Base-by-base conservation (phyloP, 225 moss, liverwort and hornwort species). In the Antitrichia curtipendula region DNA sequence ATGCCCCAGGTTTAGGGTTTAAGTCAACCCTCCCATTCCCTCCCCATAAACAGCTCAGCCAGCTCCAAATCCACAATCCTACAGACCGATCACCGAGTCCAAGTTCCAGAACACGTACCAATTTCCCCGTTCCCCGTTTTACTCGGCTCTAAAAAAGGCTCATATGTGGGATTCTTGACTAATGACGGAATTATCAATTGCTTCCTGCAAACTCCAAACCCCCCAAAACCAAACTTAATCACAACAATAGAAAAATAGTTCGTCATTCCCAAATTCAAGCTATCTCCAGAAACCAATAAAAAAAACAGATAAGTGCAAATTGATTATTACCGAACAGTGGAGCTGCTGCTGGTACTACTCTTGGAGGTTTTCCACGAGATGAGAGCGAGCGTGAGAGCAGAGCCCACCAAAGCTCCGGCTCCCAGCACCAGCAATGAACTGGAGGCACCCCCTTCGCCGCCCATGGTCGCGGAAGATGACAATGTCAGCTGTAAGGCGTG, bases 301-400 rank as follows among this genome's bases (percentile, higher is more conserved):
- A 59, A 32, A 63, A 84, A 59, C 29, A 53, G 62, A 79, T 9
- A 58, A 28, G 27, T 21, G 75, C 63, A 54, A 43, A 75, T 57
- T 78, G 20, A 82, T 38, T 28, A 15, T 28, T 78, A 88, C 88
- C 88, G 83, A 32, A 71, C 75, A 77, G 58, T 77, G 81, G 71
- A 50, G 82, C 68, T 82, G 43, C 60, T 66, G 78, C 70, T 71
- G 79, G 45, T 25, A 59, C 61, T 86, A 40, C 76, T 64, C 84
- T 87, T 92, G 58, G 87, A 57, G 63, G 72, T 49, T 83, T 84
- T 88, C 91, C 92, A 88, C 15, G 90, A 91, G 82, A 94, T 83
- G 84, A 93, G 78, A n/a, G 92, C 90, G 69, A 93, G 88, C 61
- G 93, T 91, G 66, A 94, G 85, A 76, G 91, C 93, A 16, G 94